Conservation (phyloP, 2,329 filamentous ascomycete species). For the Claviceps sorghi region DNA sequence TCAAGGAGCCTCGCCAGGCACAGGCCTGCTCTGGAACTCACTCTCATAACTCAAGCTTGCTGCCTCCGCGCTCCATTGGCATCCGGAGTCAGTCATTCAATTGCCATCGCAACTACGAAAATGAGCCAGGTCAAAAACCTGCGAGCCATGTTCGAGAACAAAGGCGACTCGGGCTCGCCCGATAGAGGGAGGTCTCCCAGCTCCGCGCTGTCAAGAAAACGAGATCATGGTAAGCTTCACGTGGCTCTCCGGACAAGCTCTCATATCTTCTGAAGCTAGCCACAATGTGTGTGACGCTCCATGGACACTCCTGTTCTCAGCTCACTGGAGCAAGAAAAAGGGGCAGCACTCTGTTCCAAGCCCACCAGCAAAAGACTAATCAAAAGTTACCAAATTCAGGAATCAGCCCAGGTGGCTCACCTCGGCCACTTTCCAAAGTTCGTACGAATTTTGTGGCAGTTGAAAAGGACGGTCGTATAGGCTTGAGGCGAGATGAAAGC, state of each 20-base stretch:
- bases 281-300: not conserved
- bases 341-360: not conserved
- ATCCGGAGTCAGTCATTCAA: not conserved
- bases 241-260: not conserved
- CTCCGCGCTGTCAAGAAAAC: conserved; percentile 19
- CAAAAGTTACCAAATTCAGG: conserved; percentile 12
- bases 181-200: conserved; percentile 58
- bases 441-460: conserved; percentile 62
- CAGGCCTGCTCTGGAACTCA: not conserved
- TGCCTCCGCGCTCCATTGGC: not conserved
- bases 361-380: conserved; percentile 11
- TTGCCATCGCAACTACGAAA: not conserved
- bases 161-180: conserved; percentile 47
- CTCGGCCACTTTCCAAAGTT: conserved; percentile 58
- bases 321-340: not conserved
- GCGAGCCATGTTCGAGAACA: conserved; percentile 67
- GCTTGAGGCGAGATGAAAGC: conserved; percentile 29
- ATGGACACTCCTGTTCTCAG: not conserved
- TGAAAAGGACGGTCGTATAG: conserved; percentile 47
- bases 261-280: not conserved
- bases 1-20: not conserved
- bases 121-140: conserved; percentile 62
- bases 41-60: not conserved
- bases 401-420: conserved; percentile 30
- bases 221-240: conserved; percentile 10